phyloP scores from a whole-genome alignment of 2,329 filamentous ascomycete genomes.

The Diaporthe australafricana region DNA sequence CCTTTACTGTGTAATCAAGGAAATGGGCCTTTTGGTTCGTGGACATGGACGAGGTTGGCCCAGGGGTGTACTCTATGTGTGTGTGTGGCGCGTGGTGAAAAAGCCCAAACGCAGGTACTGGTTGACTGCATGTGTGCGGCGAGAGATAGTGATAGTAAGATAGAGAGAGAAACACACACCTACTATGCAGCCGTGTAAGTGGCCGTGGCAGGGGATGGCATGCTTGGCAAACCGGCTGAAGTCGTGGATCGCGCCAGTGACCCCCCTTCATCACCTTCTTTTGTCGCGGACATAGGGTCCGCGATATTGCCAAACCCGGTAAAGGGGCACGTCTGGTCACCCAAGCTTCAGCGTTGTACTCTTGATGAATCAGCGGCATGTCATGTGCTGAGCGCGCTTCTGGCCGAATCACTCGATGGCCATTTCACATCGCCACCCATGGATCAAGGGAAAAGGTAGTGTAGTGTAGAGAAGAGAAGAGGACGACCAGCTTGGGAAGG shows the following conservation, averaged over 20 bases:
- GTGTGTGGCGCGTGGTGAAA: neutral
- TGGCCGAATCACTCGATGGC: constrained; percentile 8
- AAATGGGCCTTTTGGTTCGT: constrained; percentile 15
- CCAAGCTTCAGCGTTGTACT: constrained; percentile 15
- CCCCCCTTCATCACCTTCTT: constrained; percentile 26
- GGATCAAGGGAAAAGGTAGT: neutral
- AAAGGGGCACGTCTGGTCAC: neutral
- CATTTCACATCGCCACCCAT: neutral
- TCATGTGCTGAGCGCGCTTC: constrained; percentile 16
- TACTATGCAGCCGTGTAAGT: neutral
- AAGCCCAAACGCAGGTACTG: constrained; percentile 16
- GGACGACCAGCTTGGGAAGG: neutral
- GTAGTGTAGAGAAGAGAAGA: neutral
- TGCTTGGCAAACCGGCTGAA: constrained; percentile 25
- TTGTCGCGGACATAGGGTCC: constrained; percentile 34
- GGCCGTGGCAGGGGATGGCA: constrained; percentile 2
- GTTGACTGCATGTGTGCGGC: neutral
- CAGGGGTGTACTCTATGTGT: too few relatives aligned
- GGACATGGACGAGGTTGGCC: neutral
- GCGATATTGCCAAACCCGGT: constrained; percentile 30
- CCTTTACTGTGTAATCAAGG: neutral
- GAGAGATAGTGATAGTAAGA: neutral
- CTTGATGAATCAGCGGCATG: constrained; percentile 13
- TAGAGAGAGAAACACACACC: neutral
- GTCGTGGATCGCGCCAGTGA: constrained; percentile 9